Base-by-base conservation (phyloP, 2,329 filamentous ascomycete genomes). In the Cladosporium sp. region DNA sequence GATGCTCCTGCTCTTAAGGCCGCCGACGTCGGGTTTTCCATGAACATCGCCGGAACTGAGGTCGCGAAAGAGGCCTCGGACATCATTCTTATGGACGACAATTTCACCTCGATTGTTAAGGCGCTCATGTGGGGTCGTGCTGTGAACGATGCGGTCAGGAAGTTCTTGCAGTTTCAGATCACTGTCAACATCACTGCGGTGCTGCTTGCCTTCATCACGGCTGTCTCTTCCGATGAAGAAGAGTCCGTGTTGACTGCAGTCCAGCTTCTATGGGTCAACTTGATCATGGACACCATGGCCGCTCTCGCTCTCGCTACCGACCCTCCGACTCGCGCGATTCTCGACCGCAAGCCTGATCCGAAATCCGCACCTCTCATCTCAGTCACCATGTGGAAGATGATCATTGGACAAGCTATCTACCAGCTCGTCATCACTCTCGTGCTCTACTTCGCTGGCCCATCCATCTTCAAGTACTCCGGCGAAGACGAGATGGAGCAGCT, bases 301-400 rank as follows among this genome's bases (percentile, higher is more conserved):
- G 90, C 90, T 13, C 77, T 96, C 36, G 90, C 90, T 7, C 80
- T 96, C 47, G 90, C 90, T 1, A 96, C 90, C 1, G 90, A 96
- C 65, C 88, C 89, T n/a, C 90, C 90, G 1, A 86, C 86, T 11
- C 84, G 87, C 47, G 86, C 83, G 58, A 85, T 96, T 20, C 73
- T 96, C 44, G 76, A 95, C 60, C 83, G 90, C 50, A 90, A 89
- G 68, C 88, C 88, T 1, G 83, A 88, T 52, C 79, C 83, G 2
- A 90, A 89, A 64, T 84, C 80, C 24, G 84, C 85, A 6, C 78
- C 85, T 1, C 74, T 92, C 5, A 93, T 97, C 60, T 95, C 90
- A 1, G 75, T 86, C 29, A 91, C 86, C 15, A 97, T 97, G 92
- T 95, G 92, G 92, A 97, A 97, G 77, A 97, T 97, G 92, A 96